Base-by-base conservation (phyloP, 805 yeast genomes). In the Tetrapisispora taiwanensis region DNA sequence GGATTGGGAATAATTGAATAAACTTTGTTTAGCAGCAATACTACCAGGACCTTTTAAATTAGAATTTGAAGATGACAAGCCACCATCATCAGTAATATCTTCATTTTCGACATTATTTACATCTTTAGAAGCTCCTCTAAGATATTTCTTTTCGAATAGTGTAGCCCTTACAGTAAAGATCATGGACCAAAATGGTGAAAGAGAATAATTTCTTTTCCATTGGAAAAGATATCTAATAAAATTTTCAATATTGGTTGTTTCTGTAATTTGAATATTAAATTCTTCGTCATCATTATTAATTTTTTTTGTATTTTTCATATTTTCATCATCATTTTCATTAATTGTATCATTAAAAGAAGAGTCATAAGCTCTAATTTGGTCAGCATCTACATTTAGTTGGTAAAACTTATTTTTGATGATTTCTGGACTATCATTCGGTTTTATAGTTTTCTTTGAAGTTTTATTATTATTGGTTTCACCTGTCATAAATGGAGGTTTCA, bases 141-240 rank as follows among this genome's bases (percentile, higher is more conserved):
- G 67, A 69, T 33, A 73, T 56, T 52, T 72, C 71, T 49, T 67
- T 70, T 49, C 74, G 58, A 30, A 65, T 54, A 49, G 66, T 70
- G 76, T 74, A 1, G 78, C 71, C 50, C 69, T 71, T 10, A 73
- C 60, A 1, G 79, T 76, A 22, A 74, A 70, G 0, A 76, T 56
- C 38, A 75, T 66, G 0, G 76, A 63, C 81, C 81, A 76, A 3
- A 76, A 46, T 3, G 80, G 80, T 48, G 78, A 78, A 20, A 60
- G 51, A 24, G 53, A 35, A 40, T 51, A 55, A 33, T 52, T 56
- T 36, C 52, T 58, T 33, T 52, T 57, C 45, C 57, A 50, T 27
- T 52, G 56, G 36, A 60, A 62, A 27, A 62, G 45, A 35, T 53
- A 56, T 36, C 53, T 50, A 36, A 62, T 59, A 35, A 60, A 62